These are phyloP conservation scores for Crucihimalaya himalaica DNA, from an alignment of 345 rosid species.

Conservation along the genomic window DNA sequence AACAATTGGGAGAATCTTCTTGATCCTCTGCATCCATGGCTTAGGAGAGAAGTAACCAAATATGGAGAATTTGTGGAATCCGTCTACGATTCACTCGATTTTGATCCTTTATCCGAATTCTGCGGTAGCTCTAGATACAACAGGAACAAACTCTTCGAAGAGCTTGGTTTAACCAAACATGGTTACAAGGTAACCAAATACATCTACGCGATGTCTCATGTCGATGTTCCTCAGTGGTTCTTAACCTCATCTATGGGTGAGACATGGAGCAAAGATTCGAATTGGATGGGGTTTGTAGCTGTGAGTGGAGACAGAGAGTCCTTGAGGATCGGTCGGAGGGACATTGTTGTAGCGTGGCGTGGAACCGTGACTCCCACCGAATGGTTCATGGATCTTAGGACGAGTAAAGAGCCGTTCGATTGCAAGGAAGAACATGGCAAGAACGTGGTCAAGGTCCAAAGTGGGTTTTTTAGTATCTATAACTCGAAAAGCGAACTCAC, in stretches of 20 bases:
- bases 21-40: constrained; percentile 57
- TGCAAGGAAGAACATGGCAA: constrained; percentile 26
- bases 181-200: constrained; percentile 59
- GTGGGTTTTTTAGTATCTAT: constrained; percentile 57
- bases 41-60: constrained; percentile 57
- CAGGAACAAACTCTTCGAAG: constrained; percentile 51
- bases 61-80: constrained; percentile 63
- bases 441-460: constrained; percentile 50
- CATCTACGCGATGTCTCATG: constrained; percentile 68
- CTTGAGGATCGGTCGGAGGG: constrained; percentile 53
- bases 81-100: constrained; percentile 64
- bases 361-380: constrained; percentile 71
- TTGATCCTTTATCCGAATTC: constrained; percentile 58
- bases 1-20: constrained; percentile 54
- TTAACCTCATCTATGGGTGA: constrained; percentile 44
- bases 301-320: constrained; percentile 54
- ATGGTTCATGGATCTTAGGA: constrained; percentile 54
- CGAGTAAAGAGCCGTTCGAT: constrained; percentile 45
- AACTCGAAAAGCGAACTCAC: constrained; percentile 54
- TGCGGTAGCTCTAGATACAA: constrained; percentile 69
- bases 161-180: constrained; percentile 49
- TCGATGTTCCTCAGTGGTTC: constrained; percentile 63
- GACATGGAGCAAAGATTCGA: constrained; percentile 77
- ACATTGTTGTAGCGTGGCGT: constrained; percentile 67
- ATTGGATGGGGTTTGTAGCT: constrained; percentile 70